Evolutionary conservation across 441 rosid genomes (phyloP), one percentile per base, ranked within the genome.

Genomic region (Francoa sonchifolia): DNA sequence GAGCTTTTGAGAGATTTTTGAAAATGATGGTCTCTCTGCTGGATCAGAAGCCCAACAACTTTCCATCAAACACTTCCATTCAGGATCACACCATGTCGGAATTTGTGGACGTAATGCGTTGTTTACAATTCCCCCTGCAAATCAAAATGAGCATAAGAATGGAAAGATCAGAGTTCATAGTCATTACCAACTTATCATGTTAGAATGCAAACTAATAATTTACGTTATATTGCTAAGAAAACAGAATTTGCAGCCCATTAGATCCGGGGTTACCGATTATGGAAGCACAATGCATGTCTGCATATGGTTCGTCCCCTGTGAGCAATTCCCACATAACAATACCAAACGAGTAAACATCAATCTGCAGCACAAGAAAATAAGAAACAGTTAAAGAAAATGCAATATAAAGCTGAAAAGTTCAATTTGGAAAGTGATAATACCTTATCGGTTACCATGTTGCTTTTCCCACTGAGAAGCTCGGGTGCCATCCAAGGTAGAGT

Each of bases 401-500:
- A 18, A 28, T 23, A 29, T 16, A 14, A 9, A 22, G 21, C 34
- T 33, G 17, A 14, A 10, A 40, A 10, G 13, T 29, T 40, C 35
- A 20, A 19, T 14, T 15, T 11, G 33, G 28, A 13, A 17, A 39
- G 17, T 15, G 15, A 20, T 42, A 19, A 49, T 63, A 90, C 96
- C 95, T 92, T 86, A 54, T 92, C 99, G 20, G 96, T 66, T 40
- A 92, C 95, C 99, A 92, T 90, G 56, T 81, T 76, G 54, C 81
- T 86, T 77, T 90, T 90, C 37, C 96, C 95, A 57, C 99, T 86
- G 54, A 90, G 66, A 49, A 90, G 96, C 77, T 90, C 95, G 35
- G 99, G 99, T 43, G 99, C 99, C 96, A 92, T 92, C 99, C 99
- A 90, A 23, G 99, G 99, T 50, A 90, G 62, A 47, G 99, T 90